These are phyloP conservation scores for Flaveria bidentis DNA, from an alignment of 129 eudicot species.

Conservation along the genomic window DNA sequence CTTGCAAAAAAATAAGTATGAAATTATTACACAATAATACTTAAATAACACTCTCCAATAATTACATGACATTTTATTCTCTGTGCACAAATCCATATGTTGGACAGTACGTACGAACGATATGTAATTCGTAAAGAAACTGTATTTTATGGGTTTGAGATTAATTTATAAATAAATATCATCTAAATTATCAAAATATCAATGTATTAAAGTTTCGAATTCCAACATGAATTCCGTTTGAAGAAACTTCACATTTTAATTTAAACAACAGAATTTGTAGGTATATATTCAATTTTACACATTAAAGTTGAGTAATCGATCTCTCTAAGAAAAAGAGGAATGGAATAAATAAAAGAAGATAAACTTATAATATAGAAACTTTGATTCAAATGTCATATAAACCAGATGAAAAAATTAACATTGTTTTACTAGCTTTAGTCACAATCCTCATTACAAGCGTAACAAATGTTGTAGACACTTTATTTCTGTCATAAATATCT, in stretches of 20 bases:
- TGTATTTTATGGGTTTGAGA: background rate
- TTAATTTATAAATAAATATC: background rate
- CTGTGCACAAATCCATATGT: slow-evolving; percentile 52
- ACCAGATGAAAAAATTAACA: slow-evolving; percentile 19
- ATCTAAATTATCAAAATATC: too few relatives aligned
- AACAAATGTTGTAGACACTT: slow-evolving; percentile 11
- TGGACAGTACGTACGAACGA: slow-evolving; percentile 18
- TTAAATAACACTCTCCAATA: background rate
- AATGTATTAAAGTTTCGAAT: too few relatives aligned
- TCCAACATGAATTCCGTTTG: too few relatives aligned
- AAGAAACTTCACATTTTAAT: too few relatives aligned
- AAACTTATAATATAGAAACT: too few relatives aligned
- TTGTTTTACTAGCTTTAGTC: slow-evolving; percentile 9
- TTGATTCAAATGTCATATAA: background rate
- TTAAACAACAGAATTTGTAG: too few relatives aligned
- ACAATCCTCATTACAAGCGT: slow-evolving; percentile 24
- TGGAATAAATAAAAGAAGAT: too few relatives aligned
- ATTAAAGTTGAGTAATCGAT: too few relatives aligned
- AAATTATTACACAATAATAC: slow-evolving; percentile 21
- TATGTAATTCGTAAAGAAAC: background rate
- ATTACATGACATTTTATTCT: slow-evolving; percentile 17
- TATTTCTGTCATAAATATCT: slow-evolving; percentile 6
- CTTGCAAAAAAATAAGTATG: background rate
- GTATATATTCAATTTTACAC: too few relatives aligned
- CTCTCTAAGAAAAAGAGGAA: too few relatives aligned